Evolutionary conservation across 176 grass and related monocot species (phyloP).

Genomic region (Thalia dealbata): DNA sequence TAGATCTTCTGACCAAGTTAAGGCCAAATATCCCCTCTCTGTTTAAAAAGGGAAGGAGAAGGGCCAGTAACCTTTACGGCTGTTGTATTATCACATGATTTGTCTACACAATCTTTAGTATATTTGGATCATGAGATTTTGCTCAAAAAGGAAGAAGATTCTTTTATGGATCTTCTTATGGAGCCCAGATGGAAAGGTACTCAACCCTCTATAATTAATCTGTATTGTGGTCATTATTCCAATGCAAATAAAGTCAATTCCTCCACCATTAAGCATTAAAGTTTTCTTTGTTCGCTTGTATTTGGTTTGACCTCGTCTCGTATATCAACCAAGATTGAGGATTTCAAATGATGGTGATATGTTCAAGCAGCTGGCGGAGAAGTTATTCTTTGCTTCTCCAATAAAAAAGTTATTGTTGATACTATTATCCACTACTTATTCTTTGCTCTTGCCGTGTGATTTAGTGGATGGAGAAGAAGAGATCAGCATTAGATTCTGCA

Average conservation of each 20-base stretch:
- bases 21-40: no score
- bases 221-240: neutral
- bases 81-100: neutral
- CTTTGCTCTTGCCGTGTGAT: neutral
- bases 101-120: neutral
- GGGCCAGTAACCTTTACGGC: no score
- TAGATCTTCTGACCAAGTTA: no score
- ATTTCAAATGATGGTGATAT: neutral
- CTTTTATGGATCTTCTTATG: neutral
- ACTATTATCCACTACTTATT: neutral
- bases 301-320: neutral
- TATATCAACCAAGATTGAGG: neutral
- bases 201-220: neutral
- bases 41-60: no score
- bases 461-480: neutral
- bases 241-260: neutral
- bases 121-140: no score
- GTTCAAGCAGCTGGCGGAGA: neutral
- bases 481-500: neutral
- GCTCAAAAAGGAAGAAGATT: neutral
- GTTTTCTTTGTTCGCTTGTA: neutral
- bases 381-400: neutral
- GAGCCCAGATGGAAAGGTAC: neutral
- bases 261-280: neutral
- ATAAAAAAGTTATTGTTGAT: neutral